phyloP scores from a whole-genome alignment of 192 early-diverging fungal species.

The Rhizophagus clarus region DNA sequence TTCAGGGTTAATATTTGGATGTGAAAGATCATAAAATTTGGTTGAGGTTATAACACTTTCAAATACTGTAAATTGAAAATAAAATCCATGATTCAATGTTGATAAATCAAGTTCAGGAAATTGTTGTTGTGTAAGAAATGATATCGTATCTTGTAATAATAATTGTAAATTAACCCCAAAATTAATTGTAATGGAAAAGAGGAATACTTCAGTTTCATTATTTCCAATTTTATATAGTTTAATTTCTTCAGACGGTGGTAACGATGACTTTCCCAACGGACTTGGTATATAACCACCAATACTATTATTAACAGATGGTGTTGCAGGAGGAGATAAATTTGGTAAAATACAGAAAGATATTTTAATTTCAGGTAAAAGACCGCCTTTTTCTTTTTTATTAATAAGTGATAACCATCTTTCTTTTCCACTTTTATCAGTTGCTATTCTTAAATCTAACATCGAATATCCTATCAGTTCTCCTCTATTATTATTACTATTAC shows the following conservation, averaged over 20 bases:
- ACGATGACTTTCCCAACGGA: conserved; percentile 2
- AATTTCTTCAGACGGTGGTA: not conserved
- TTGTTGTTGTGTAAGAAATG: conserved; percentile 7
- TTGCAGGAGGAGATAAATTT: conserved; percentile 25
- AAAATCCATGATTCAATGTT: conserved; percentile 18
- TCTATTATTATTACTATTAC: conserved; percentile 14
- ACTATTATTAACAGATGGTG: not conserved
- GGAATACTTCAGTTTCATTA: conserved; percentile 9
- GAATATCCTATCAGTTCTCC: conserved; percentile 44
- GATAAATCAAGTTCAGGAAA: conserved; percentile 18
- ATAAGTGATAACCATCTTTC: conserved; percentile 41
- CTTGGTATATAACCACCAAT: not conserved
- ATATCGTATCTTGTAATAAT: conserved; percentile 26
- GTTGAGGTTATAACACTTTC: conserved; percentile 14
- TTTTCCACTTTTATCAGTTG: conserved; percentile 32
- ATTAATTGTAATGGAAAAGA: conserved; percentile 32
- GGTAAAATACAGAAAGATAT: conserved; percentile 39
- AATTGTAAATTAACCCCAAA: conserved; percentile 32
- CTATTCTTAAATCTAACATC: conserved; percentile 42
- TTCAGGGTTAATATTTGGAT: conserved; percentile 32
- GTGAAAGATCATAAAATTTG: conserved; percentile 31
- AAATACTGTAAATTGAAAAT: conserved; percentile 28
- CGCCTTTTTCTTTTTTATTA: conserved; percentile 34
- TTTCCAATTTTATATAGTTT: conserved; percentile 22
- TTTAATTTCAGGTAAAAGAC: conserved; percentile 43